Conservation (phyloP, 495 filamentous ascomycete species). For the Penicillium soppii region DNA sequence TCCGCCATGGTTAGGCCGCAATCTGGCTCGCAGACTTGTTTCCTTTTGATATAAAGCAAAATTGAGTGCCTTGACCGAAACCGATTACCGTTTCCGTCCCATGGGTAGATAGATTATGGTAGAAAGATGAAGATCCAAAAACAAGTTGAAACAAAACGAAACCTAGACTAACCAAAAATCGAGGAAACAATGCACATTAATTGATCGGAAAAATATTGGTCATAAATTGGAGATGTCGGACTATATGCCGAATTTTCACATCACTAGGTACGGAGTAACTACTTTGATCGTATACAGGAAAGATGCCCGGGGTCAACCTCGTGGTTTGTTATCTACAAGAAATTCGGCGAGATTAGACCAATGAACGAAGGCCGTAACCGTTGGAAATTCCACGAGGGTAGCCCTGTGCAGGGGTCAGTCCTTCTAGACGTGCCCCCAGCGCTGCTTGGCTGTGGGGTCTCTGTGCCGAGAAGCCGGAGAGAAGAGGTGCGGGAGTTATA, state of each 20-base stretch:
- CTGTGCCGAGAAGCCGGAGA: conserved; percentile 27
- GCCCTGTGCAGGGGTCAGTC: background rate
- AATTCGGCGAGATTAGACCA: conserved; percentile 13
- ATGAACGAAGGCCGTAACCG: background rate
- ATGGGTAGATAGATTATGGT: conserved; percentile 3
- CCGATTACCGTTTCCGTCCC: conserved; percentile 14
- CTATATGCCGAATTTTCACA: background rate
- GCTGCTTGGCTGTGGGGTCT: conserved; percentile 12
- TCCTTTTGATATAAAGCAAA: background rate
- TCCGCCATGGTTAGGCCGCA: conserved; percentile 28
- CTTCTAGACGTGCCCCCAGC: background rate
- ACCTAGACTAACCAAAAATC: background rate
- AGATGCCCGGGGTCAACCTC: conserved; percentile 6
- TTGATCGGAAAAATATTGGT: background rate
- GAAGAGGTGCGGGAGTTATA: no score
- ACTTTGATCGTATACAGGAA: conserved; percentile 1
- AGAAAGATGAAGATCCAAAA: background rate
- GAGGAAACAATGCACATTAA: background rate
- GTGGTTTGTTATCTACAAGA: background rate
- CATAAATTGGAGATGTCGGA: conserved; percentile 4
- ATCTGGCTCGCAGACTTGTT: background rate
- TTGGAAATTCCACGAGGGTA: background rate
- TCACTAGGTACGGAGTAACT: no score
- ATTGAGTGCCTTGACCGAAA: conserved; percentile 1
- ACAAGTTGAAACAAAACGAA: background rate